Conservation (phyloP, 306 rosid species). For the Castanospermum australe region DNA sequence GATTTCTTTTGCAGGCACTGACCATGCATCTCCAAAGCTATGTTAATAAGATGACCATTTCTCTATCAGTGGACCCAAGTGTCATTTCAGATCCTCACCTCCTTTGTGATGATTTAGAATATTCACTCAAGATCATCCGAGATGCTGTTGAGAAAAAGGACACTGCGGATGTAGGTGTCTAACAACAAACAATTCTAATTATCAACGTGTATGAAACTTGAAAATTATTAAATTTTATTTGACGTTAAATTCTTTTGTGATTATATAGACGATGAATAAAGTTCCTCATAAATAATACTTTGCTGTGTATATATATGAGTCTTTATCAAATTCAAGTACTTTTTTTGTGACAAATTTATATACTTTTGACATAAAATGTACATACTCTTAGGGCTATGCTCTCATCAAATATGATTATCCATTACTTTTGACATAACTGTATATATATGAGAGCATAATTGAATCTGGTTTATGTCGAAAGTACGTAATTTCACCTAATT, state of each 20-base stretch:
- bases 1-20: conserved; percentile 47
- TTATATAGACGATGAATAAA: background rate
- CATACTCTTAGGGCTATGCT: too few species aligned
- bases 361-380: too few species aligned
- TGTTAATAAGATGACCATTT: conserved; percentile 48
- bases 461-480: too few species aligned
- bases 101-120: conserved; percentile 57
- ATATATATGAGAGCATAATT: too few species aligned
- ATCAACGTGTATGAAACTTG: background rate
- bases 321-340: too few species aligned
- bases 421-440: too few species aligned
- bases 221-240: background rate
- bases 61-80: conserved; percentile 50
- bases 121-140: conserved; percentile 47
- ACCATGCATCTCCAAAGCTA: conserved; percentile 67
- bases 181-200: background rate
- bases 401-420: too few species aligned
- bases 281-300: background rate
- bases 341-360: too few species aligned
- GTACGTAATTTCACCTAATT: too few species aligned
- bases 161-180: background rate
- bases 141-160: conserved; percentile 27
- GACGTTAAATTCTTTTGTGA: background rate
- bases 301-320: background rate
- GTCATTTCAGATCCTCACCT: conserved; percentile 54